Percentiles rank a stretch among this genome's conserved stretches.
These are phyloP conservation scores for Hypholoma fasciculare DNA, from an alignment of 768 basidiomycete genomes.

Conservation along the genomic window DNA sequence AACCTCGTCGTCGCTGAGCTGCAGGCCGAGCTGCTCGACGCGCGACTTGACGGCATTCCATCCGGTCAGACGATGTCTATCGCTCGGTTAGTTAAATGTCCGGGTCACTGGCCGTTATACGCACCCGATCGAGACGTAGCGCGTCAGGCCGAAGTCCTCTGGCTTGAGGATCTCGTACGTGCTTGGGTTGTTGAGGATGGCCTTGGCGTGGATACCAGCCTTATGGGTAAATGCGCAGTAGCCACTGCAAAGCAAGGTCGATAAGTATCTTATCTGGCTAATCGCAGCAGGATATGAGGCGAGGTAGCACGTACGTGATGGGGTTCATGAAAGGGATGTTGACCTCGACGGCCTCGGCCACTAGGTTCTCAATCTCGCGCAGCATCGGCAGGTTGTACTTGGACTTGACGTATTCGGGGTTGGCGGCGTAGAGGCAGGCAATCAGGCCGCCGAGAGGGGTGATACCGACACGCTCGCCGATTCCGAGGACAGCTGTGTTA, in stretches of 20 bases:
- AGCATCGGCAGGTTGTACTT: slow-evolving; percentile 99
- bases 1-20: slow-evolving; percentile 88
- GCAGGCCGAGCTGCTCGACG: slow-evolving; percentile 93
- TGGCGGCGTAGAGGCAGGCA: slow-evolving; percentile 94
- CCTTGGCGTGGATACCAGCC: slow-evolving; percentile 99
- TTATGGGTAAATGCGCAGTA: slow-evolving; percentile 99
- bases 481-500: slow-evolving; percentile 84
- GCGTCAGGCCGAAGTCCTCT: slow-evolving; percentile 95
- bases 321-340: slow-evolving; percentile 98
- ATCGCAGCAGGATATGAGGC: not conserved
- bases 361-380: slow-evolving; percentile 97
- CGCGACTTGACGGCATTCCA: slow-evolving; percentile 99
- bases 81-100: no score
- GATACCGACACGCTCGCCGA: slow-evolving; percentile 98
- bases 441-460: slow-evolving; percentile 97
- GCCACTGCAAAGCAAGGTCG: slow-evolving; percentile 54
- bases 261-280: not conserved
- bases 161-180: slow-evolving; percentile 99
- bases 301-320: slow-evolving; percentile 60
- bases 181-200: slow-evolving; percentile 96
- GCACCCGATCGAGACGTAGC: slow-evolving; percentile 96
- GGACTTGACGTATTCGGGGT: slow-evolving; percentile 98
- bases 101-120: slow-evolving; percentile 14
- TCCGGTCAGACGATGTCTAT: slow-evolving; percentile 89
- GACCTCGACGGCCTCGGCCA: slow-evolving; percentile 98